A percentile compares a stretch with the other conserved stretches of the same genome.
phyloP scores from a whole-genome alignment of 352 stramenopile genomes.

The Phytophthora tentaculata region DNA sequence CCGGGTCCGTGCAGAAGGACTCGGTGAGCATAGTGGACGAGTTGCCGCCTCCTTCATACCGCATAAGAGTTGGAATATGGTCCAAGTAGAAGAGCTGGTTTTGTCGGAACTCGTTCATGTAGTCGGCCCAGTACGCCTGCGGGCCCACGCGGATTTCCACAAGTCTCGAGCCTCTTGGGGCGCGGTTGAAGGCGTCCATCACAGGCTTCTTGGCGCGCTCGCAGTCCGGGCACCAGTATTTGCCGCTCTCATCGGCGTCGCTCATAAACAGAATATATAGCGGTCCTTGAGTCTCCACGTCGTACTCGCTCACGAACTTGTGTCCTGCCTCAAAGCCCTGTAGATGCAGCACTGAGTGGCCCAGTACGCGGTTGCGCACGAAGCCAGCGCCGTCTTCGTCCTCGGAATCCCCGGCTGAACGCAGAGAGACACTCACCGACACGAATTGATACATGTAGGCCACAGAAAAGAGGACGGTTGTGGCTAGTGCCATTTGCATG shows the following conservation, averaged over 20 bases:
- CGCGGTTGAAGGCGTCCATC: slow-evolving; percentile 73
- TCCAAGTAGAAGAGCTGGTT: slow-evolving; percentile 86
- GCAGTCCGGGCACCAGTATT: slow-evolving; percentile 87
- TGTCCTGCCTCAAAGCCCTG: slow-evolving; percentile 76
- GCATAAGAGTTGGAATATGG: slow-evolving; percentile 76
- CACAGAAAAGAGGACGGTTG: slow-evolving; percentile 63
- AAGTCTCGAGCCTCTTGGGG: slow-evolving; percentile 62
- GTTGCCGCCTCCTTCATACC: slow-evolving; percentile 78
- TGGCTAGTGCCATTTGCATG: slow-evolving; percentile 73
- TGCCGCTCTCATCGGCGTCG: slow-evolving; percentile 63
- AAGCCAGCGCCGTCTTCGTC: slow-evolving; percentile 20
- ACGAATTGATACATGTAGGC: slow-evolving; percentile 83
- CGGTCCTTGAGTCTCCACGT: slow-evolving; percentile 65
- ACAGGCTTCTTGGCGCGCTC: slow-evolving; percentile 71
- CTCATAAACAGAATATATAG: slow-evolving; percentile 85
- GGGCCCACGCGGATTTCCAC: slow-evolving; percentile 77
- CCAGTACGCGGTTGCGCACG: slow-evolving; percentile 55
- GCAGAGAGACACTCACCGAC: slow-evolving; percentile 49
- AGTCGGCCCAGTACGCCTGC: slow-evolving; percentile 66
- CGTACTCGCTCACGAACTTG: slow-evolving; percentile 82
- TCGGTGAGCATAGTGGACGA: slow-evolving; percentile 78
- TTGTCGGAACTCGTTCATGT: slow-evolving; percentile 83
- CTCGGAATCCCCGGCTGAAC: slow-evolving; percentile 29
- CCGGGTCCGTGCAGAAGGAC: slow-evolving; percentile 64
- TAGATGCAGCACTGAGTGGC: slow-evolving; percentile 67